Percentiles rank a stretch among this genome's conserved stretches.
phyloP scores from a whole-genome alignment of 306 rosid species.

The Quercus gilva region DNA sequence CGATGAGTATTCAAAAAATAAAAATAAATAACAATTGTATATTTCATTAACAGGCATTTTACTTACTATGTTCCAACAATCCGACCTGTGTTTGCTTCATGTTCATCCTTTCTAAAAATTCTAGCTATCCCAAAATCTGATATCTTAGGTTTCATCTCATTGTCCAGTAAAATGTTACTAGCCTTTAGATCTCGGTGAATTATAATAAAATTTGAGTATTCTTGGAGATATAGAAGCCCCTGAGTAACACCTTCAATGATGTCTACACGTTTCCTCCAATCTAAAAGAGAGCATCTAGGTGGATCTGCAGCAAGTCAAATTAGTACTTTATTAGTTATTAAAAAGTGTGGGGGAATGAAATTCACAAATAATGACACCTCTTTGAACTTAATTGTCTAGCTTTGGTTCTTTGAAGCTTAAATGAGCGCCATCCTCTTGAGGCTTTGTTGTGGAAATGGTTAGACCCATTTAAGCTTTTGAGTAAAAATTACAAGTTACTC shows the following conservation, averaged over 20 bases:
- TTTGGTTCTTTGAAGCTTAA: too few species aligned
- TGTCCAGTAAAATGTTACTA: constrained; percentile 31
- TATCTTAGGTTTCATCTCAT: constrained; percentile 30
- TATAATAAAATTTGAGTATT: constrained; percentile 31
- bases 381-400: too few species aligned
- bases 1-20: background rate
- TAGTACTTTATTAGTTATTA: background rate
- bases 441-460: background rate
- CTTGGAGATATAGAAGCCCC: constrained; percentile 43
- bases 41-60: background rate
- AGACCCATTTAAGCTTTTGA: background rate
- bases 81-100: constrained; percentile 30
- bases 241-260: constrained; percentile 40
- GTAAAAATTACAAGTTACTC: background rate
- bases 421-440: too few species aligned
- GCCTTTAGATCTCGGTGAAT: constrained; percentile 31
- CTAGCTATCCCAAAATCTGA: constrained; percentile 40
- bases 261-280: constrained; percentile 25
- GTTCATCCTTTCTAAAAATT: constrained; percentile 20
- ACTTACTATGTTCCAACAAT: constrained; percentile 43
- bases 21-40: background rate
- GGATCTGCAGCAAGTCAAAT: constrained; percentile 19
- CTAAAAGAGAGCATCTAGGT: background rate
- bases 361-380: background rate
- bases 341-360: background rate